phyloP scores from a whole-genome alignment of 768 basidiomycete genomes.

The Auricularia heimuer region DNA sequence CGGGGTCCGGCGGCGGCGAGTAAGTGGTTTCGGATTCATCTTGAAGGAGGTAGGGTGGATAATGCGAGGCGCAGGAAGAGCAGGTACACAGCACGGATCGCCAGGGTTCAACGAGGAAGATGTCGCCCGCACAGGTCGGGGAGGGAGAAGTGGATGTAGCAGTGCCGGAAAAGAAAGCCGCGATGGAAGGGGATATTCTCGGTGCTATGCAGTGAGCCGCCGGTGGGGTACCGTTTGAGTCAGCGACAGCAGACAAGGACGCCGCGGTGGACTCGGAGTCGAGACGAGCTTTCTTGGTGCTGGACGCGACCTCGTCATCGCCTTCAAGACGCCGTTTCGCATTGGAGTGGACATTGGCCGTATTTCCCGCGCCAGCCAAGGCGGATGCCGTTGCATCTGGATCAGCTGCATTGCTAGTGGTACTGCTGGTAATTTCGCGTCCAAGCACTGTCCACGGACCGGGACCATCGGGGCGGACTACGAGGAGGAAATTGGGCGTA shows the following conservation, averaged over 20 bases:
- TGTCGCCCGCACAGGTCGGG: conserved; percentile 35
- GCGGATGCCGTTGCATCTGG: conserved; percentile 6
- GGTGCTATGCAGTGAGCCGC: conserved; percentile 30
- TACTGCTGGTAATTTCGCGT: too few species aligned
- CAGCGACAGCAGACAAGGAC: conserved; percentile 13
- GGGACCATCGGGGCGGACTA: conserved; percentile 36
- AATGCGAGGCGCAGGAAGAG: conserved; percentile 33
- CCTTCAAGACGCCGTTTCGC: too few species aligned
- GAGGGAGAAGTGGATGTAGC: conserved; percentile 8
- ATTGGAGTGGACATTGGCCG: neutral
- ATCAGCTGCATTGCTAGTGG: conserved; percentile 14
- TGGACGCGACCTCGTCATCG: neutral
- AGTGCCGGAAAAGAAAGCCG: conserved; percentile 46
- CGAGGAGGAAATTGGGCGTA: conserved; percentile 55
- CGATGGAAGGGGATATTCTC: conserved; percentile 16
- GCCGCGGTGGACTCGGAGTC: neutral
- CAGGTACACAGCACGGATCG: conserved; percentile 77
- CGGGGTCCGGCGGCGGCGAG: conserved; percentile 79
- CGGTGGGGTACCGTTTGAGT: conserved; percentile 8
- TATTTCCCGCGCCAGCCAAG: neutral
- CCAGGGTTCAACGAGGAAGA: conserved; percentile 68
- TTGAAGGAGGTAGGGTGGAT: conserved; percentile 44
- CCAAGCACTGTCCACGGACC: conserved; percentile 43
- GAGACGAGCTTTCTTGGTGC: conserved; percentile 20
- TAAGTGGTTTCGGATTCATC: conserved; percentile 83